phyloP scores from a whole-genome alignment of 306 rosid species.

The Malus orientalis region DNA sequence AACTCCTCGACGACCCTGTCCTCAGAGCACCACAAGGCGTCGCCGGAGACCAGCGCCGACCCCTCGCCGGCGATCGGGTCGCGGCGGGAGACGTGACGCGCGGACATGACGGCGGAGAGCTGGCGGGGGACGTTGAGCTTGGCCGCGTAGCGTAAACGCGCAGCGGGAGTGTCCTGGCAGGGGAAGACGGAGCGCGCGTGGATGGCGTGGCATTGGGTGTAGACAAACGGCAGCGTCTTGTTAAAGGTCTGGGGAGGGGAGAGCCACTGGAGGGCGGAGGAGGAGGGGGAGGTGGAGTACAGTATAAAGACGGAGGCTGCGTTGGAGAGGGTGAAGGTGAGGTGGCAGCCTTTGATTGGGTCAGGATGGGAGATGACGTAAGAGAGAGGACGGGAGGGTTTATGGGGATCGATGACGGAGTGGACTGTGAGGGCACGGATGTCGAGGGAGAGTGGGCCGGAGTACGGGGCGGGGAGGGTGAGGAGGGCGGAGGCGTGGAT shows the following conservation, averaged over 20 bases:
- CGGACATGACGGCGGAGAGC: constrained; percentile 75
- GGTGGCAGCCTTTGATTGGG: constrained; percentile 54
- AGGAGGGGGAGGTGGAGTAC: constrained; percentile 58
- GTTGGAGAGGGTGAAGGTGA: constrained; percentile 45
- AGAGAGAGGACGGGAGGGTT: constrained; percentile 29
- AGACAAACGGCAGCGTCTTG: constrained; percentile 61
- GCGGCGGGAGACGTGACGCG: constrained; percentile 44
- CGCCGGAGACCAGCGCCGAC: constrained; percentile 19
- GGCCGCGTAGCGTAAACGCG: constrained; percentile 51
- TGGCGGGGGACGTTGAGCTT: constrained; percentile 50
- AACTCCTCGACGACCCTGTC: constrained; percentile 87
- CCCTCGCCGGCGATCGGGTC: constrained; percentile 40
- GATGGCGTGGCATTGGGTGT: constrained; percentile 89
- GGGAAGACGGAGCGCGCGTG: constrained; percentile 88
- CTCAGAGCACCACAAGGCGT: constrained; percentile 40
- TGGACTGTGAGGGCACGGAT: constrained; percentile 55
- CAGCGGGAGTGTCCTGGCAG: constrained; percentile 92
- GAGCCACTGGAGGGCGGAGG: constrained; percentile 94
- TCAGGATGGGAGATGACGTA: constrained; percentile 42
- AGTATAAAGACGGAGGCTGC: constrained; percentile 43
- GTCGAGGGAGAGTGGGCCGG: constrained; percentile 69
- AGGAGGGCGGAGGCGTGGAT: constrained; percentile 64
- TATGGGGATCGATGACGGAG: constrained; percentile 37
- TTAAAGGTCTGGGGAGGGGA: constrained; percentile 69
- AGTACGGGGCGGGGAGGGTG: constrained; percentile 39